Percentiles rank a stretch among this genome's conserved stretches.
phyloP scores from a whole-genome alignment of 768 basidiomycete genomes.

The Mycena polygramma region DNA sequence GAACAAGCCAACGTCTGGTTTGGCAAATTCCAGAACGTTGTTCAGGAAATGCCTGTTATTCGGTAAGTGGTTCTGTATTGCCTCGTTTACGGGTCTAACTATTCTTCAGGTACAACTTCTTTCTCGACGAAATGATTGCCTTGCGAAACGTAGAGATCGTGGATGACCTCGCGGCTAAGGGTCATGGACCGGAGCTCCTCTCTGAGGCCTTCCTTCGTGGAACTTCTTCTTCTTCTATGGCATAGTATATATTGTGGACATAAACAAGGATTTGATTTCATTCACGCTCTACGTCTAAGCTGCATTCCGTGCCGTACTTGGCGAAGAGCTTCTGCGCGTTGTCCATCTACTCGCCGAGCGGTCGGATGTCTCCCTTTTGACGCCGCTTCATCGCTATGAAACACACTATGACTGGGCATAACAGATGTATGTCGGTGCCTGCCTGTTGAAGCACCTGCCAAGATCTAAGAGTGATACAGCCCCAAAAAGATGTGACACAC shows the following conservation, averaged over 20 bases:
- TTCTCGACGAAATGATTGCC: too few relatives aligned
- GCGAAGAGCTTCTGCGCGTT: not conserved
- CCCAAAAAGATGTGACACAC: not conserved
- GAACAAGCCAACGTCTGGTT: not conserved
- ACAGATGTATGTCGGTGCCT: not conserved
- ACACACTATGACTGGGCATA: not conserved
- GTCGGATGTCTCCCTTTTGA: not conserved
- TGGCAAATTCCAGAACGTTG: not conserved
- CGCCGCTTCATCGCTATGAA: not conserved
- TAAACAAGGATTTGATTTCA: too few relatives aligned
- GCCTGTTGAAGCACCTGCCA: slow-evolving; percentile 8
- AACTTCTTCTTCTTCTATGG: too few relatives aligned
- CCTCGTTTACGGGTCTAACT: too few relatives aligned
- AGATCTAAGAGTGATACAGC: not conserved
- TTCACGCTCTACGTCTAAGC: too few relatives aligned
- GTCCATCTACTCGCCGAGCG: not conserved
- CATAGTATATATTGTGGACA: too few relatives aligned
- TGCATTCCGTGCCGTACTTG: not conserved
- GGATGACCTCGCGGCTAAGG: too few relatives aligned
- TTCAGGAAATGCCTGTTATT: not conserved
- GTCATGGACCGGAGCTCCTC: too few relatives aligned
- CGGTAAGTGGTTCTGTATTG: too few relatives aligned
- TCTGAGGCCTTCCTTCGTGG: too few relatives aligned
- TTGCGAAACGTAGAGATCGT: too few relatives aligned
- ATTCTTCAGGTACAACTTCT: too few relatives aligned